Evolutionary conservation across 441 rosid genomes (phyloP), one percentile per base, ranked within the genome.

Genomic region (Croton setiger): DNA sequence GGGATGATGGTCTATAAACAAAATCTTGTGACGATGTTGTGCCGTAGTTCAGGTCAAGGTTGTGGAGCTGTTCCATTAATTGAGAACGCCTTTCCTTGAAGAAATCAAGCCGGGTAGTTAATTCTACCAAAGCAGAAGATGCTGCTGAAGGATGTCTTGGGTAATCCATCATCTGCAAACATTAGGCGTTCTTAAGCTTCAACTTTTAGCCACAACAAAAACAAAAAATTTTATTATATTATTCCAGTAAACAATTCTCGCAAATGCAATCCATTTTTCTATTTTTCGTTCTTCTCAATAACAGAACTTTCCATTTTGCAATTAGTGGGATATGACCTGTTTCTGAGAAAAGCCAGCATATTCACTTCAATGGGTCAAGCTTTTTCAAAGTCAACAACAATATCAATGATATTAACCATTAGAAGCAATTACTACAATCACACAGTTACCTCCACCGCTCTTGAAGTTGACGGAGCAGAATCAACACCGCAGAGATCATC

Each of bases 51-150:
- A 84, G 76, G 80, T 93, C 97, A 13, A 93, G 96, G 82, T 84
- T 89, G 75, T 91, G 97, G 70, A 93, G 96, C 80, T 93, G 98
- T 72, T 91, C 98, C 89, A 93, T 93, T 13, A 93, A 87, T 78
- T 93, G 97, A 31, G 97, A 87, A 61, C 98, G 96, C 77, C 94
- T 84, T 83, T 91, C 97, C 82, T 93, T 93, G 88, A 93, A 93
- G 81, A 91, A 93, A 79, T 93, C 98, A 15, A 93, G 97, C 39
- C 97, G 91, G 13, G 88, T 83, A 27, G 97, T 93, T 81, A 93
- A 79, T 84, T 91, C 97, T 72, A 91, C 96, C 72, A 93, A 70
- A 41, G 98, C 92, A 21, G 97, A 87, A 69, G 98, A 87, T 44
- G 94, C 89, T 43, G 89, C 81, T 18, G 93, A 74, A 14, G 88